Conservation (phyloP, 345 rosid species). For the Bruguiera parviflora region DNA sequence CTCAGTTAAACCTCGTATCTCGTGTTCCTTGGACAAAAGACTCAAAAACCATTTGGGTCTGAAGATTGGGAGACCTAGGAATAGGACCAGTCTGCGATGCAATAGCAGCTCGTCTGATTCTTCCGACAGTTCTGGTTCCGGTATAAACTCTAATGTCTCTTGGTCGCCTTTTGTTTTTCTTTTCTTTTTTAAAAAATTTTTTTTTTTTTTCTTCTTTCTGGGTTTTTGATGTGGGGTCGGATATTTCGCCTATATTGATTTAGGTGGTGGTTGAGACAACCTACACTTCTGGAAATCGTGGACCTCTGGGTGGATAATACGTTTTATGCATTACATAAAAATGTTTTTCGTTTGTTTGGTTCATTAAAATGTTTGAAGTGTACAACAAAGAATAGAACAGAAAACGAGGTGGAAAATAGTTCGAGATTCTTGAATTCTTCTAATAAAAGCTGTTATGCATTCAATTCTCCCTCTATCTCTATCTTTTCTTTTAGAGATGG, state of each 20-base stretch:
- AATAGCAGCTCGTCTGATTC: constrained; percentile 14
- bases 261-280: background rate
- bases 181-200: background rate
- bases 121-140: constrained; percentile 16
- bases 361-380: too few species aligned
- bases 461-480: too few species aligned
- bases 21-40: background rate
- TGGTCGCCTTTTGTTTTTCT: background rate
- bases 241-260: too few species aligned
- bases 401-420: background rate
- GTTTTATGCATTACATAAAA: background rate
- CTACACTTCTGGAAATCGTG: background rate
- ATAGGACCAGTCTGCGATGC: constrained; percentile 7
- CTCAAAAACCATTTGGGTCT: constrained; percentile 4
- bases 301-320: background rate
- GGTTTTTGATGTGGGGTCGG: too few species aligned
- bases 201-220: background rate
- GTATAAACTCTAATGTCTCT: constrained; percentile 1
- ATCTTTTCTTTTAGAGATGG: too few species aligned
- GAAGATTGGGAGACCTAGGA: background rate
- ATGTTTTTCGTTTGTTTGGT: background rate
- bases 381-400: too few species aligned
- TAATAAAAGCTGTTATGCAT: too few species aligned
- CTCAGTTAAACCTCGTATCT: constrained; percentile 5
- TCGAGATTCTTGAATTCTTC: background rate